Evolutionary conservation across 805 yeast species (phyloP).

Genomic region (Saccharomycopsis synnaedendra): DNA sequence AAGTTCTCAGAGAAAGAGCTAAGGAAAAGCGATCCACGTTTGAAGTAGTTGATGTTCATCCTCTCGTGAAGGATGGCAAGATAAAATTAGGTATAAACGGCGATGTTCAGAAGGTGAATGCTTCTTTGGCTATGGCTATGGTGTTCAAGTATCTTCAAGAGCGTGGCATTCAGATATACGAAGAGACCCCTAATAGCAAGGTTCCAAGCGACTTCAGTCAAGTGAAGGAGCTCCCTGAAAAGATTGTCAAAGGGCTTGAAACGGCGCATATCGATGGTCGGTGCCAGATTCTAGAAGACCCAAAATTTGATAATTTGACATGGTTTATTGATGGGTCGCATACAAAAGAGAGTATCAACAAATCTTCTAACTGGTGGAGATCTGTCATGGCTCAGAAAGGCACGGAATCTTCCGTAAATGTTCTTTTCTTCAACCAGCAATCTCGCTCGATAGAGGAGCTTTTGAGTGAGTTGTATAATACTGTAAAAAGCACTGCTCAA

Average conservation of each 20-base stretch:
- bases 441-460: conserved; percentile 72
- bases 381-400: conserved; percentile 6
- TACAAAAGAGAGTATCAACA: conserved; percentile 75
- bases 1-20: conserved; percentile 56
- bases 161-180: conserved; percentile 30
- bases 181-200: conserved; percentile 15
- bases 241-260: conserved; percentile 48
- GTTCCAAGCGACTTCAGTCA: conserved; percentile 16
- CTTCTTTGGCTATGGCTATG: conserved; percentile 73
- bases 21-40: conserved; percentile 44
- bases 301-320: conserved; percentile 32
- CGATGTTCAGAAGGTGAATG: conserved; percentile 74
- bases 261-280: conserved; percentile 89
- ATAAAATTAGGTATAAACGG: conserved; percentile 67
- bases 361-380: conserved; percentile 72
- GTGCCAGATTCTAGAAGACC: conserved; percentile 56
- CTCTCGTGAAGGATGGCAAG: conserved; percentile 24
- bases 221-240: conserved; percentile 29
- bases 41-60: conserved; percentile 37
- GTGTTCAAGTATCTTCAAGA: conserved; percentile 47
- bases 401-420: conserved; percentile 22
- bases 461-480: conserved; percentile 39
- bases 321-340: conserved; percentile 97
- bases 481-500: conserved; percentile 27
- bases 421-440: conserved; percentile 87